Evolutionary conservation across 768 basidiomycete genomes (phyloP).

Genomic region (Serendipita sp.): DNA sequence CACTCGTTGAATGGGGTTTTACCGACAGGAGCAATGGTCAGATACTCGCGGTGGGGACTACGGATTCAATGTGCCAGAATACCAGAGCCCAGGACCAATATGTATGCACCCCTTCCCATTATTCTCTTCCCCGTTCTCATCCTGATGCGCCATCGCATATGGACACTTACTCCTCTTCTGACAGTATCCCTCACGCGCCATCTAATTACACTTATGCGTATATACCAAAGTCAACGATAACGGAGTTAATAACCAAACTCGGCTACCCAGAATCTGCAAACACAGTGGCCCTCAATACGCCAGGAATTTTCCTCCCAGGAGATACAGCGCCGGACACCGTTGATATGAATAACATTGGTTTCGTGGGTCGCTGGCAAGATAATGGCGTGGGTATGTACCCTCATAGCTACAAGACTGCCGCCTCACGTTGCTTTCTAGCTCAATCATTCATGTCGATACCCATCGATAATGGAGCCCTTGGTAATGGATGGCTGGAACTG

Average conservation of each 20-base stretch:
- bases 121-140: too few relatives aligned
- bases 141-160: too few relatives aligned
- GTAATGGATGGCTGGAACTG: conserved; percentile 22
- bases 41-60: conserved; percentile 2
- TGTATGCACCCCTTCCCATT: too few relatives aligned
- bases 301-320: neutral
- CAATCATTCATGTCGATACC: neutral
- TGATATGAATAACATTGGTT: neutral
- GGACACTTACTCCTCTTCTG: too few relatives aligned
- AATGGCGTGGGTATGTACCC: neutral
- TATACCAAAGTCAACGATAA: neutral
- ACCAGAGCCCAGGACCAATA: neutral
- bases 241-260: neutral
- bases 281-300: neutral
- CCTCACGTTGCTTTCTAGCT: neutral
- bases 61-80: neutral
- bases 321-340: neutral
- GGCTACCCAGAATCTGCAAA: neutral
- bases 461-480: conserved; percentile 11
- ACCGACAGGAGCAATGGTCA: neutral
- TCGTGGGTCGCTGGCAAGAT: neutral
- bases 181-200: neutral
- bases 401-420: neutral
- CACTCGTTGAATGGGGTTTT: too few relatives aligned
- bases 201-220: conserved; percentile 2